phyloP scores from a whole-genome alignment of 1,284 basidiomycete species.

The Phellinidium pouzarii region DNA sequence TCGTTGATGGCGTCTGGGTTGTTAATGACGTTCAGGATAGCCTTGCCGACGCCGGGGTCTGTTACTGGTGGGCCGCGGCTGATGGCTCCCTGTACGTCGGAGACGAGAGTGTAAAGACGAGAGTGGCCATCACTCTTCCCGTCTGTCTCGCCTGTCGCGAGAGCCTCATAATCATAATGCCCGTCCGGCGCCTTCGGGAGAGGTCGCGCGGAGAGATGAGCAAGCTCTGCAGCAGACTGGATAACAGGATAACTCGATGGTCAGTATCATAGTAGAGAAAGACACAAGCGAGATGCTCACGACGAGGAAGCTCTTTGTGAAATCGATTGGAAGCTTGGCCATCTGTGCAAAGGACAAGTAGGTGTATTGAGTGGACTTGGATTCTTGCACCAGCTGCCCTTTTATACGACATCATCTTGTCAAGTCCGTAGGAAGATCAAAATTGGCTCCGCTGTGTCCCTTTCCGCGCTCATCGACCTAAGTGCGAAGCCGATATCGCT shows the following conservation, averaged over 20 bases:
- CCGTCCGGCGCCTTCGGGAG: constrained; percentile 19
- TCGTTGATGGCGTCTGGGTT: constrained; percentile 33
- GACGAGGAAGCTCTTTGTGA: not conserved
- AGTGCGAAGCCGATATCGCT: too few relatives aligned
- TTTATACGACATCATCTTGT: too few relatives aligned
- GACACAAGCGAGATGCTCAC: not conserved
- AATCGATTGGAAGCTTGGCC: not conserved
- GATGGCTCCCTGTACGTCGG: constrained; percentile 9
- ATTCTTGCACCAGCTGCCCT: too few relatives aligned
- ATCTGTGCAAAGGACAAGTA: not conserved
- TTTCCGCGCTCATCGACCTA: too few relatives aligned
- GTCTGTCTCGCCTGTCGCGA: constrained; percentile 12
- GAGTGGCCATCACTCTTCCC: constrained; percentile 16
- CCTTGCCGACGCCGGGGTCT: constrained; percentile 14
- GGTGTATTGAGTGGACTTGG: not conserved
- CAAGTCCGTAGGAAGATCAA: too few relatives aligned
- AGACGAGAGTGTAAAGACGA: constrained; percentile 12
- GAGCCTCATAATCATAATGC: constrained; percentile 19
- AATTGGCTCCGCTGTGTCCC: too few relatives aligned
- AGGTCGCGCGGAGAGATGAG: constrained; percentile 7
- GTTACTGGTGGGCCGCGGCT: constrained; percentile 15
- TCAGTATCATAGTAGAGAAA: not conserved
- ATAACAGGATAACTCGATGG: not conserved
- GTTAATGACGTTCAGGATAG: constrained; percentile 23
- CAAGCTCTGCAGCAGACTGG: constrained; percentile 14